Evolutionary conservation across 1,139 yeast species (phyloP), one percentile per base, ranked within the genome.

Genomic region (Kurtzmaniella quercitrusa): DNA sequence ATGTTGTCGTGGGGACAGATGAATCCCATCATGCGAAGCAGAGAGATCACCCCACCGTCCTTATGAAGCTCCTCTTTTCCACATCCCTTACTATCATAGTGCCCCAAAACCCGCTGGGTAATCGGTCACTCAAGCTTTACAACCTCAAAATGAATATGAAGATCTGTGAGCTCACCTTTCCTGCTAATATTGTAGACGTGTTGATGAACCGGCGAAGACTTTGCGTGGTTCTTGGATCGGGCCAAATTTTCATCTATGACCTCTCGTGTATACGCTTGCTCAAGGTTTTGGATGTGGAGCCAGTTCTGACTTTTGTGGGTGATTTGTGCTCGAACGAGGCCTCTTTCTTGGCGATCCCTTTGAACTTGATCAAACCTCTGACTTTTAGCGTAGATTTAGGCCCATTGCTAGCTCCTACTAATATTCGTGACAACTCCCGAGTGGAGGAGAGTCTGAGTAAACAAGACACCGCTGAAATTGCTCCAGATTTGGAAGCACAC

Each of bases 151-250:
- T 83, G 51, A 79, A 79, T 50, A 68, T 85, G 21, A 79, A 80
- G 46, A 83, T 85, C 11, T 83, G 90, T 58, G 91, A 84, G 53
- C 62, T 85, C 51, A 75, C 84, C 1, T 85, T 85, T 55, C 85
- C 88, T 1, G 75, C 81, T 9, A 68, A 74, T 14, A 78, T 85
- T 7, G 60, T 82, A 31, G 78, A 82, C 39, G 77, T 85, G 16
- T 77, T 78, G 49, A 72, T 85, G 66, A 85, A 85, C 59, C 66
- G 90, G 38, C 82, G 81, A 52, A 60, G 91, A 41, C 62, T 85
- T 48, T 70, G 84, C 40, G 86, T 84, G 17, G 66, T 82, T 12
- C 60, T 85, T 41, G 77, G 79, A 48, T 54, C 62, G 34, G 88
- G 84, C 41, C 85, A 84, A 50, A 77, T 85, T 10, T 82, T 79